These are phyloP conservation scores for Ceratocystis cubensis DNA, from an alignment of 2,329 filamentous ascomycete species.

Conservation along the genomic window DNA sequence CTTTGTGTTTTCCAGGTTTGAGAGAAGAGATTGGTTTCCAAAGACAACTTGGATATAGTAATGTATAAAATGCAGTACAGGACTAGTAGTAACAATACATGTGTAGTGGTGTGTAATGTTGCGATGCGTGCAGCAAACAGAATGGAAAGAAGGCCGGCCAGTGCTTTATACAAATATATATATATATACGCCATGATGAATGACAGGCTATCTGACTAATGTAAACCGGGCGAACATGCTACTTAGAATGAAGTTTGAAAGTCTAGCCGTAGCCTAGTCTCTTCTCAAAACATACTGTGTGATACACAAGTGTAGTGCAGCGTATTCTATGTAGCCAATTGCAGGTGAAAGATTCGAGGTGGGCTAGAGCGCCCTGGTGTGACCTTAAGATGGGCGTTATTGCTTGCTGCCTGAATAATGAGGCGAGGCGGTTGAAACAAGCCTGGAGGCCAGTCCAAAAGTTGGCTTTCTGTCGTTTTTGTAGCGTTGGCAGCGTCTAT, in stretches of 20 bases:
- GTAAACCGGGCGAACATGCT: too few relatives aligned
- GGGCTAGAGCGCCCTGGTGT: background rate
- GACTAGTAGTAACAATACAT: background rate
- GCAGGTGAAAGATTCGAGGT: background rate
- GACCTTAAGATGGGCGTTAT: background rate
- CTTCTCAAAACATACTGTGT: too few relatives aligned
- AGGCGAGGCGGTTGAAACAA: background rate
- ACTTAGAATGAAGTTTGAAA: too few relatives aligned
- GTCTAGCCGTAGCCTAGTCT: too few relatives aligned
- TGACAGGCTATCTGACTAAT: too few relatives aligned
- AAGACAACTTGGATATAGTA: conserved; percentile 7
- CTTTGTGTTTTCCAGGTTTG: background rate
- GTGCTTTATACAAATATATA: too few relatives aligned
- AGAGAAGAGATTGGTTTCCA: background rate
- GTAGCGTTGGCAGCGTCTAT: background rate
- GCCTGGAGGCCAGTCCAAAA: background rate
- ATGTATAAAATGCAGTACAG: conserved; percentile 2
- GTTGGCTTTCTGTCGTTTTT: background rate
- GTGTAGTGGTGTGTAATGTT: background rate
- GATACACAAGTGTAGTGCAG: too few relatives aligned
- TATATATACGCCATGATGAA: too few relatives aligned
- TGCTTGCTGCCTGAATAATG: background rate
- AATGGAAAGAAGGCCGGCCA: too few relatives aligned
- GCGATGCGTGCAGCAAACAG: background rate
- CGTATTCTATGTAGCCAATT: background rate